Base-by-base conservation (phyloP, 1,284 basidiomycete species). In the Moesziomyces globuligerus region DNA sequence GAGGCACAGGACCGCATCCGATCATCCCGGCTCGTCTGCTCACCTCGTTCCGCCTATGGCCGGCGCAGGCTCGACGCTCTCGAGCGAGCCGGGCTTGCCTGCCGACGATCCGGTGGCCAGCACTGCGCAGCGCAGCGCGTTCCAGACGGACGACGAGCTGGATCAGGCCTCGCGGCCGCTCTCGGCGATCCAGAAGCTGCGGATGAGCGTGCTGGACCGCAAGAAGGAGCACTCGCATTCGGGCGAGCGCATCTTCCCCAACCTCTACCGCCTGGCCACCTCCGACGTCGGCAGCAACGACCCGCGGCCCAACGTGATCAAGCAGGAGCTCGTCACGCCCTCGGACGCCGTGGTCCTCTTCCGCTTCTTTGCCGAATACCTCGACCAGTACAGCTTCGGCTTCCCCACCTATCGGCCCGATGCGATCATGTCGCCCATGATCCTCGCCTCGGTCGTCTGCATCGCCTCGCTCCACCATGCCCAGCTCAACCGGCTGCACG, bases 341-440 rank as follows among this genome's bases (percentile, higher is more conserved):
- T 37, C 40, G 3, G 62, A 66, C 29, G 62, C 62, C 3, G 62
- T 66, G 1, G 55, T 57, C 17, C 55, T 66, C 11, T 66, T 66
- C 42, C 41, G 48, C n/a, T 66, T 66, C 62, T 66, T 50, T 25
- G 62, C 62, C 24, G 62, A 66, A 26, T 66, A 66, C 20, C 46
- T 66, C 37, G 62, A 66, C 25, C 62, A 66, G 48, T 66, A 66
- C 47, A 58, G 54, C 32, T 66, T 66, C 18, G 62, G 62, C 6
- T 66, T 66, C 40, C 62, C 62, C 0, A 66, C 62, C 17, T 66
- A 58, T 20, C 41, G 47, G 7, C 62, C 62, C 10, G 62, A 66
- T 23, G 62, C 62, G n/a, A 66, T 58, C 62, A 66, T 66, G 62
- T 66, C 62, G 15, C 62, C 62, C 21, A 66, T 66, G 62, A 66